Conservation (phyloP, 2,329 filamentous ascomycete genomes). For the Gaeumannomyces tritici region DNA sequence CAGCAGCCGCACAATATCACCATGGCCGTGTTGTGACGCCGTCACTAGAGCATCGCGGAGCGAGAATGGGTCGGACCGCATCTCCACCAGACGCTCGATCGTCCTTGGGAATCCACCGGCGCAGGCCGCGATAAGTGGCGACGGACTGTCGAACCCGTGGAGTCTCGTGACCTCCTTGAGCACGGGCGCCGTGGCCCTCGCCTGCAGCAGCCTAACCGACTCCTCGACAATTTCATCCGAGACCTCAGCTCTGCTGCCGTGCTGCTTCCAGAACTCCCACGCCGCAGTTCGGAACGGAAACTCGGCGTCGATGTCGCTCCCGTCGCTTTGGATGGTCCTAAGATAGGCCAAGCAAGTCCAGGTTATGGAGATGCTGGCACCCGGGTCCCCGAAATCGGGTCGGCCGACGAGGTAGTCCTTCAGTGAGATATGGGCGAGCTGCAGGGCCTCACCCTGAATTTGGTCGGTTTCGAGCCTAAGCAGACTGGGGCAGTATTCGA, state of each 20-base stretch:
- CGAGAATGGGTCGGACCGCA: no score
- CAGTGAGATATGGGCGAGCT: not conserved
- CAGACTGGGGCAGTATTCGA: not conserved
- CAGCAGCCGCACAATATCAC: not conserved
- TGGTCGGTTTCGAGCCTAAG: not conserved
- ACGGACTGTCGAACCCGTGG: no score
- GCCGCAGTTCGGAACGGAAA: not conserved
- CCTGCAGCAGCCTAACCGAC: not conserved
- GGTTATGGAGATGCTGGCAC: not conserved
- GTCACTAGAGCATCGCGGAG: not conserved
- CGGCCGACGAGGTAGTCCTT: not conserved
- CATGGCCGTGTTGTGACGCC: no score
- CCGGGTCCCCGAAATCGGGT: not conserved
- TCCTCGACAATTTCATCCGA: not conserved
- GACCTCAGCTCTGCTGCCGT: not conserved
- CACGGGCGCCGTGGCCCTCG: no score
- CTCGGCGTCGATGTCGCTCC: no score
- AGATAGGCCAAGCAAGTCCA: not conserved
- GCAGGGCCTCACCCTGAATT: not conserved
- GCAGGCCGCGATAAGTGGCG: no score
- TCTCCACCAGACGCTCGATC: no score
- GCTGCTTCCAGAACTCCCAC: not conserved
- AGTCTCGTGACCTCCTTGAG: no score
- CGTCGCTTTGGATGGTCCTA: not conserved
- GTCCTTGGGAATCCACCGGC: no score